Conservation (phyloP, 257 asterid species). For the Sherardia arvensis region DNA sequence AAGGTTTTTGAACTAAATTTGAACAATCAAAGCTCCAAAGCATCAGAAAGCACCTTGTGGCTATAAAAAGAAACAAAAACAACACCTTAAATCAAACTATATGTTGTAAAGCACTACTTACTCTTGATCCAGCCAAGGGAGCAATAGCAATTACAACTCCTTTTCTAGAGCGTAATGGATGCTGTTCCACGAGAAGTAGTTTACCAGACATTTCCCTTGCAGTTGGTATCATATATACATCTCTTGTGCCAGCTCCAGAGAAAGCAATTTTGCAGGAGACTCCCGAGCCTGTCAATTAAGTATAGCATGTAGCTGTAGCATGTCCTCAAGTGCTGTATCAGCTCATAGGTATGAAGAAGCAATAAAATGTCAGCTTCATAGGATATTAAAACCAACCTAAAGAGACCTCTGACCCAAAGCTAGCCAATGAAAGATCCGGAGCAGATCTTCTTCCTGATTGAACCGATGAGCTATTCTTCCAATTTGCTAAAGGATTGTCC, state of each 20-base stretch:
- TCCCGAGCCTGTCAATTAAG: constrained; percentile 9
- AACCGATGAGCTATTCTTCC: constrained; percentile 5
- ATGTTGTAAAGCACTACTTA: constrained; percentile 1
- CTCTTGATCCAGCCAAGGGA: constrained; percentile 19
- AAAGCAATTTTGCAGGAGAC: constrained; percentile 18
- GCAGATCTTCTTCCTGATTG: constrained; percentile 4
- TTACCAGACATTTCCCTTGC: constrained; percentile 14
- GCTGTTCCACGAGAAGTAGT: constrained; percentile 17
- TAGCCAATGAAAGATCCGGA: constrained; percentile 14
- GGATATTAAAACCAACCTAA: constrained; percentile 16
- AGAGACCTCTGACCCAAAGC: constrained; percentile 19
- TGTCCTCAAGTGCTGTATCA: background rate
- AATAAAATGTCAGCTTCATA: background rate
- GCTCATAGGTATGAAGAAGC: background rate
- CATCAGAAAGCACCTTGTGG: background rate
- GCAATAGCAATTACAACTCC: constrained; percentile 21
- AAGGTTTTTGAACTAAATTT: constrained; percentile 1
- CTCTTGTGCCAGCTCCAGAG: constrained; percentile 16
- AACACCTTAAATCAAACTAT: background rate
- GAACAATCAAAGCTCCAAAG: background rate
- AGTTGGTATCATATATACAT: constrained; percentile 11
- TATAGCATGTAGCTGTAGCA: background rate
- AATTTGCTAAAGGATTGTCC: constrained; percentile 15
- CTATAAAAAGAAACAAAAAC: no score
- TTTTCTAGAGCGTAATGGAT: constrained; percentile 12